Conservation (phyloP, 257 asterid genomes). For the Solanum piurae region DNA sequence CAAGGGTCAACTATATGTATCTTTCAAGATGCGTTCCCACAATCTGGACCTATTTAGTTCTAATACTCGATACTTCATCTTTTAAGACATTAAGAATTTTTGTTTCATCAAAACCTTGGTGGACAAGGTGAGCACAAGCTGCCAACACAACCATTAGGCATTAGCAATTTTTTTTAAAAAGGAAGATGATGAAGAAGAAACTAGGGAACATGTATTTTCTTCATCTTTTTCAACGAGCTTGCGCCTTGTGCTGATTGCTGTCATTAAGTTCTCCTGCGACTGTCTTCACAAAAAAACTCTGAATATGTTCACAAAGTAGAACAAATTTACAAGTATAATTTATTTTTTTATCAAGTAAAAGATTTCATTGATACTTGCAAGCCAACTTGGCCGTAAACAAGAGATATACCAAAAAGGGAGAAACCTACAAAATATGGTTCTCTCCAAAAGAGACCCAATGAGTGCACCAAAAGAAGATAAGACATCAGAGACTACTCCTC, state of each 20-base stretch:
- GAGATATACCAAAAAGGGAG: neutral
- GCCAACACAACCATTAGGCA: neutral
- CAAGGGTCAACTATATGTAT: neutral
- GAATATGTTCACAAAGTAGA: neutral
- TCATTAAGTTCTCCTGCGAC: neutral
- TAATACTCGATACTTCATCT: neutral
- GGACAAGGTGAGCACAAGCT: neutral
- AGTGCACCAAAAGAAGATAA: neutral
- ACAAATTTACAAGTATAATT: neutral
- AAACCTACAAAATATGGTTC: neutral
- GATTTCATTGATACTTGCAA: neutral
- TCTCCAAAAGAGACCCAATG: neutral
- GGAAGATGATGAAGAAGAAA: neutral
- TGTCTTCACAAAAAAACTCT: neutral
- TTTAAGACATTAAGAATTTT: neutral
- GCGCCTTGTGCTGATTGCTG: neutral
- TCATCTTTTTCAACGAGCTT: neutral
- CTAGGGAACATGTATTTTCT: neutral
- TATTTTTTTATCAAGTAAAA: neutral
- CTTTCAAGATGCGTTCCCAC: neutral
- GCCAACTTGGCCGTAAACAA: neutral
- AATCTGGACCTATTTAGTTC: neutral
- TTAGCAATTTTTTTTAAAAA: neutral
- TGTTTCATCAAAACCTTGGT: neutral
- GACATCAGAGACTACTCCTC: neutral